Evolutionary conservation across 1,139 yeast species (phyloP).

Genomic region (Insectozyma bohioensis): DNA sequence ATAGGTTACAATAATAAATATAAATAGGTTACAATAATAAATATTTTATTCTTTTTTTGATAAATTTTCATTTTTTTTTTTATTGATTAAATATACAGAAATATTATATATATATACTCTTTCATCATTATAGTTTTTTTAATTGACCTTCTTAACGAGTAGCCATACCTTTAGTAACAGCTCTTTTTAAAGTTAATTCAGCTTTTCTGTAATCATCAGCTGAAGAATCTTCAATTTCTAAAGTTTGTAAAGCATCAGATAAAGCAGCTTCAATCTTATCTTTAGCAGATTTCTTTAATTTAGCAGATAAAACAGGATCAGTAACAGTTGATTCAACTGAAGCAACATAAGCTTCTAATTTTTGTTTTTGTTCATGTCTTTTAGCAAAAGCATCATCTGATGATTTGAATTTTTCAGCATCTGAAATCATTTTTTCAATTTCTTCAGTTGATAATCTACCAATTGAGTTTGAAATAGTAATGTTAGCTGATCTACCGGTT

Average conservation of each 20-base stretch:
- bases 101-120: constrained; percentile 14
- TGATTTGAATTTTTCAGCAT: constrained; percentile 98
- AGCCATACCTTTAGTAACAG: constrained; percentile 99
- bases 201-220: constrained; percentile 99
- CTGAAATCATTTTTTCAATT: constrained; percentile 97
- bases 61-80: constrained; percentile 12
- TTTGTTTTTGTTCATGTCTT: constrained; percentile 99
- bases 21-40: constrained; percentile 8
- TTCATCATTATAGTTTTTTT: not conserved
- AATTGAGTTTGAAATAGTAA: constrained; percentile 98
- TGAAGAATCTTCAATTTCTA: constrained; percentile 93
- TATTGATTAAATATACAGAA: constrained; percentile 12
- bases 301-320: constrained; percentile 97
- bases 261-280: constrained; percentile 98
- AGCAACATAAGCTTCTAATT: constrained; percentile 98
- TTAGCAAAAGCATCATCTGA: constrained; percentile 99
- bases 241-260: constrained; percentile 97
- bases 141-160: constrained; percentile 66
- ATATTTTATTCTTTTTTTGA: constrained; percentile 6
- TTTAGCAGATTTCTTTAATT: constrained; percentile 97
- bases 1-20: too few species aligned
- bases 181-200: constrained; percentile 98
- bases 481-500: constrained; percentile 99
- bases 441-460: constrained; percentile 98
- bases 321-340: constrained; percentile 96